phyloP scores from a whole-genome alignment of 768 basidiomycete species.

The Mycena rebaudengoi region DNA sequence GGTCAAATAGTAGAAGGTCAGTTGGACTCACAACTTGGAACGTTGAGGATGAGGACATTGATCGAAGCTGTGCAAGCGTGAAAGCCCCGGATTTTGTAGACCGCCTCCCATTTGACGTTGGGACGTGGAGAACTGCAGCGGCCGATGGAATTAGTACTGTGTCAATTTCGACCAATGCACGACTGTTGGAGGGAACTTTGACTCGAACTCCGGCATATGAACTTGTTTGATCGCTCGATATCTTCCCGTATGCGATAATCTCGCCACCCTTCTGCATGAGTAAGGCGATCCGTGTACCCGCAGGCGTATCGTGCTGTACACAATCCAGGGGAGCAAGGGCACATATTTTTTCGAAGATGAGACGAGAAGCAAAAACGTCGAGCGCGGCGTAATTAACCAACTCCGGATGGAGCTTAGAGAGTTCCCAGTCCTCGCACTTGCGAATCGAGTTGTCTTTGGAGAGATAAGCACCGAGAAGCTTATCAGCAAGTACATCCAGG shows the following conservation, averaged over 20 bases:
- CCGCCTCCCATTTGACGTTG: not conserved
- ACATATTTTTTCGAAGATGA: constrained; percentile 5
- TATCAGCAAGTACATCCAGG: constrained; percentile 11
- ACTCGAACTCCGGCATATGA: not conserved
- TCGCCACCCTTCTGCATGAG: constrained; percentile 27
- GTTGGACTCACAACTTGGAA: not conserved
- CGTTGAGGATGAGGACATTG: not conserved
- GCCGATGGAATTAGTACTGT: not conserved
- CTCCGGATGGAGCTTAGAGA: not conserved
- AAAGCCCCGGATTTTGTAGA: not conserved
- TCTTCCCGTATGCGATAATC: not conserved
- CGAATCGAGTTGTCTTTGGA: constrained; percentile 11
- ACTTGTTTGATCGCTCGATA: not conserved
- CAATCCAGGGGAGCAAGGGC: not conserved
- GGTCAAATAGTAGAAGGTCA: not conserved
- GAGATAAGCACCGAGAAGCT: not conserved
- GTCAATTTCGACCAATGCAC: not conserved
- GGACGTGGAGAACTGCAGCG: not conserved
- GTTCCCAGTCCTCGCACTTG: constrained; percentile 30
- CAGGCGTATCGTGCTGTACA: not conserved
- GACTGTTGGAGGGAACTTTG: not conserved
- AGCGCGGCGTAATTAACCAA: constrained; percentile 15
- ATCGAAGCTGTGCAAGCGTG: not conserved
- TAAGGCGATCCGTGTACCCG: constrained; percentile 25
- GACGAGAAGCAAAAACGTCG: constrained; percentile 17